These are phyloP conservation scores for Volvariella volvacea DNA, from an alignment of 1,284 basidiomycete genomes.

Conservation along the genomic window DNA sequence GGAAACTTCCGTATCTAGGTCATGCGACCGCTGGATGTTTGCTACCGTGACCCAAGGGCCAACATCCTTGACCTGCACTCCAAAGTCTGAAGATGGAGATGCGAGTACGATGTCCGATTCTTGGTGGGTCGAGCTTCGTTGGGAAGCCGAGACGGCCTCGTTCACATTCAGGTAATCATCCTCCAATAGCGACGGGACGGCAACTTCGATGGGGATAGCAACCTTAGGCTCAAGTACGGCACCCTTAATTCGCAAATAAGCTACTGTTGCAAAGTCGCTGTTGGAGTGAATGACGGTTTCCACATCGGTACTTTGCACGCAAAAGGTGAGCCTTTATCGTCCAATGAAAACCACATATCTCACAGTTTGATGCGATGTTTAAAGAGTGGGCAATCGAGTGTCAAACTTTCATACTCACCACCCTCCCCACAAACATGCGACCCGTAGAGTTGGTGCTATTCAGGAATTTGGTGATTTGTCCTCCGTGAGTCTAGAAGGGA, in stretches of 20 bases:
- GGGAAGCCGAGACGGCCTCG: conserved; percentile 10
- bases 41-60: conserved; percentile 51
- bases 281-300: conserved; percentile 74
- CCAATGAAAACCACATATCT: conserved; percentile 18
- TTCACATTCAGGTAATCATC: conserved; percentile 25
- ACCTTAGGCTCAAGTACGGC: conserved; percentile 56
- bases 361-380: conserved; percentile 72
- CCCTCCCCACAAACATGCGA: conserved; percentile 97
- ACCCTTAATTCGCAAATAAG: conserved; percentile 74
- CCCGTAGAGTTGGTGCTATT: conserved; percentile 78
- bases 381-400: conserved; percentile 88
- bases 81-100: conserved; percentile 1
- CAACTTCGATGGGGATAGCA: conserved; percentile 1
- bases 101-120: conserved; percentile 1
- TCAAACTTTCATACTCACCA: conserved; percentile 96
- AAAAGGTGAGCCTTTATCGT: conserved; percentile 6
- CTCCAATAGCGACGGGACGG: conserved; percentile 50
- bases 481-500: background rate
- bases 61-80: conserved; percentile 3
- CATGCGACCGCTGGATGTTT: conserved; percentile 38
- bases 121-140: conserved; percentile 2
- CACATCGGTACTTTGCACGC: conserved; percentile 29
- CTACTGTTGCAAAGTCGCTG: conserved; percentile 77
- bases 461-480: conserved; percentile 3
- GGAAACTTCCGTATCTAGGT: conserved; percentile 18